A percentile compares a stretch with the other conserved stretches of the same genome.
phyloP scores from a whole-genome alignment of 169 alveolate species.

The Eimeria necatrix region DNA sequence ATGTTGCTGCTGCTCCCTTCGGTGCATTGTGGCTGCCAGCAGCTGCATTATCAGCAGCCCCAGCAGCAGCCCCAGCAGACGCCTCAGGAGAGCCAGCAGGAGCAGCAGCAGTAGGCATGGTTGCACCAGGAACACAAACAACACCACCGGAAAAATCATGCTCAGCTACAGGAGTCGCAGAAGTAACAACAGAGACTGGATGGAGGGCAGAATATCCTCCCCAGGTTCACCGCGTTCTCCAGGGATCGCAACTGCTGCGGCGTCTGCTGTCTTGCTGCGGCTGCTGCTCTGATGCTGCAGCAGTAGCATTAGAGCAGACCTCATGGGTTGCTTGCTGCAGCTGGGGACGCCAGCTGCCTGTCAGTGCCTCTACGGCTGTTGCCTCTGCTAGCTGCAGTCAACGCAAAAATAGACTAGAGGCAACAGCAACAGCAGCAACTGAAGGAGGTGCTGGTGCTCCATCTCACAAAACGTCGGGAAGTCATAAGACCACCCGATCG shows the following conservation, averaged over 20 bases:
- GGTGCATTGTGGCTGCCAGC: constrained; percentile 54
- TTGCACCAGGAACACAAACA: neutral
- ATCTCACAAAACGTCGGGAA: neutral
- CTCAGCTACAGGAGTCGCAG: constrained; percentile 7
- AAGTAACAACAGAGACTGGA: neutral
- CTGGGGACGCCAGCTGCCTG: constrained; percentile 42
- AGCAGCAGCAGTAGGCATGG: neutral
- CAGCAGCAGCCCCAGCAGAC: neutral
- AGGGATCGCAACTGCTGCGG: constrained; percentile 51
- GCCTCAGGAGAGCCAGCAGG: neutral
- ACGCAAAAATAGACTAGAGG: neutral
- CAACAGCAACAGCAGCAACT: neutral
- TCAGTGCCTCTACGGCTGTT: neutral
- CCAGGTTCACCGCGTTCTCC: constrained; percentile 51
- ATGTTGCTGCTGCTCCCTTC: constrained; percentile 34
- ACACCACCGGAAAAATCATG: neutral
- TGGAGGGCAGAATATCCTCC: constrained; percentile 60
- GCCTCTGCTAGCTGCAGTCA: neutral
- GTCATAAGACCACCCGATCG: constrained; percentile 33
- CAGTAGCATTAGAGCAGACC: constrained; percentile 41
- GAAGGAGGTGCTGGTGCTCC: neutral
- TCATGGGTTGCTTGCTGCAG: constrained; percentile 56
- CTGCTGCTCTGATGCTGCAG: neutral
- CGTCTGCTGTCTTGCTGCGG: constrained; percentile 32
- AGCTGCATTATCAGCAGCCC: neutral